Evolutionary conservation across 2,329 filamentous ascomycete genomes (phyloP), one percentile per base, ranked within the genome.

Genomic region (Lecanoromycetidae sp.): DNA sequence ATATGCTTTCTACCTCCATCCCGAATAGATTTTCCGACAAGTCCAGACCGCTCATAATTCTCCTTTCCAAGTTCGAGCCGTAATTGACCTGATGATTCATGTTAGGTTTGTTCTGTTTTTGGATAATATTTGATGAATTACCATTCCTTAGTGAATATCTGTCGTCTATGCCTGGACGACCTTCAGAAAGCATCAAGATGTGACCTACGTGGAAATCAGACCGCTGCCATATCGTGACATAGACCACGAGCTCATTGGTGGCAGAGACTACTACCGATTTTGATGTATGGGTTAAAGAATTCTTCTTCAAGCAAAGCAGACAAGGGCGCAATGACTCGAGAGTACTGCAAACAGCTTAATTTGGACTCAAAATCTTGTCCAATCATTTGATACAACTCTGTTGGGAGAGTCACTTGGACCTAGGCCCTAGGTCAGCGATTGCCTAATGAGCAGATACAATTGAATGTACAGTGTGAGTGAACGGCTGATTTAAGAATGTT

Each of bases 211-310:
- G 8, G 46, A 22, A 13, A 29, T n/a, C 37, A 15, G 33, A 37
- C 22, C 27, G 35, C 5, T 43, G 29, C 13, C 44, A 33, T 25
- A 7, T 19, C 9, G 15, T 22, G n/a, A 33, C 15, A 59, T 58
- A n/a, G n/a, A n/a, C n/a, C n/a, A n/a, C n/a, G n/a, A n/a, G n/a
- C n/a, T n/a, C n/a, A n/a, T n/a, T n/a, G n/a, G n/a, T n/a, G n/a
- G n/a, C n/a, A n/a, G n/a, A n/a, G n/a, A n/a, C n/a, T n/a, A 9
- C 19, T 66, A 84, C 84, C 84, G 50, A 73, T 74, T 63, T 94
- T 94, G 55, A 96, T 80, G 60, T 93, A 88, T 35, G 79, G 71
- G n/a, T 76, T 82, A 58, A 94, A 87, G 57, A 95, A 94, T 0
- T 80, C 75, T 1, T 77, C 76, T 27, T 82, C 72, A 1, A 96